phyloP scores from a whole-genome alignment of 2,329 filamentous ascomycete species.

The Cladophialophora carrionii region DNA sequence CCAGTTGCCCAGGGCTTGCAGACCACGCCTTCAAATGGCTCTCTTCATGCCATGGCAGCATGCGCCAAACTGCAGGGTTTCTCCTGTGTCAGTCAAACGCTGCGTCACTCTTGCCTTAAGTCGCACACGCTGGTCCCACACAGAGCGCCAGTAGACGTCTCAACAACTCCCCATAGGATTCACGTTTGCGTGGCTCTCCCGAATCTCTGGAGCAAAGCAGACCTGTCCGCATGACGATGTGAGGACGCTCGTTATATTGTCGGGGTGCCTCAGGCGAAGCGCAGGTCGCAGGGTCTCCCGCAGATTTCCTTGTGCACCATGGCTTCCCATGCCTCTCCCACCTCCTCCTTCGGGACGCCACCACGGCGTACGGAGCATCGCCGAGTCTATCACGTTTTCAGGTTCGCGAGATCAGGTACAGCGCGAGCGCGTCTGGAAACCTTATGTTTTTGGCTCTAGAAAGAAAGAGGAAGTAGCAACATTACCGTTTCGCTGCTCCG shows the following conservation, averaged over 20 bases:
- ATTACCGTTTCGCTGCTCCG: conserved; percentile 6
- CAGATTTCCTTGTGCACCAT: neutral
- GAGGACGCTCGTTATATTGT: neutral
- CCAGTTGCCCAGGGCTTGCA: neutral
- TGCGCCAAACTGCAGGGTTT: neutral
- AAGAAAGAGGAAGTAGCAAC: conserved; percentile 8
- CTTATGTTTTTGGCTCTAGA: conserved; percentile 1
- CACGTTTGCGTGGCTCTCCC: neutral
- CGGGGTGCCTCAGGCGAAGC: neutral
- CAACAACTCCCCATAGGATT: neutral
- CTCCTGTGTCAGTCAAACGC: neutral
- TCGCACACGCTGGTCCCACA: neutral
- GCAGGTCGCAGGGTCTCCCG: neutral
- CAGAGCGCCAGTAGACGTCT: neutral
- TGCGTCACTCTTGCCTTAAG: neutral
- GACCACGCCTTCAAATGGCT: neutral
- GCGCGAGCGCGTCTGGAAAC: conserved; percentile 6
- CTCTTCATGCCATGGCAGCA: neutral
- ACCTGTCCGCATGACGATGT: neutral
- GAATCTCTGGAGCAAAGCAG: neutral
- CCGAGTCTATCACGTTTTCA: conserved; percentile 5
- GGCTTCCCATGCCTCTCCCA: neutral
- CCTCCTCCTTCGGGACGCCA: neutral
- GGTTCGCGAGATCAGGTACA: neutral
- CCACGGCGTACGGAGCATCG: conserved; percentile 9